A percentile compares a stretch with the other conserved stretches of the same genome.
Conservation (phyloP, 73 alveolate genomes). For the Symbiodinium pilosum region DNA sequence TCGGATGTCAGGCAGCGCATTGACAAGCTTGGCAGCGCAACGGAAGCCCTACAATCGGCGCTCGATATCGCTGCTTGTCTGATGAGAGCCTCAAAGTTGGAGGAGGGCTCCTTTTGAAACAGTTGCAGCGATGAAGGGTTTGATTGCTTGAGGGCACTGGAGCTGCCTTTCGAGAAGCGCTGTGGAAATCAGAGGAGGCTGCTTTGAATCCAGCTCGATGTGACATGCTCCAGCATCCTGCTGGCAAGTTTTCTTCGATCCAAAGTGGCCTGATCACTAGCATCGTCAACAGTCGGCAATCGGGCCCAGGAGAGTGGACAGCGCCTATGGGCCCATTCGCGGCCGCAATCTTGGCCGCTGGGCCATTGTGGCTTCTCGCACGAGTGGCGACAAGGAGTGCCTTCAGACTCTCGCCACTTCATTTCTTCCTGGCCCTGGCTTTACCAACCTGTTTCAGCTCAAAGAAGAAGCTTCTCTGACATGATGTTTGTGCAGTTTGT, state of each 20-base stretch:
- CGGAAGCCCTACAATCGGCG: background rate
- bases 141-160: constrained; percentile 33
- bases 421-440: background rate
- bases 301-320: constrained; percentile 42
- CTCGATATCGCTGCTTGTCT: background rate
- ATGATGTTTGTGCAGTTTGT: too few species aligned
- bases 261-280: background rate
- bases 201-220: constrained; percentile 44
- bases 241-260: background rate
- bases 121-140: too few species aligned
- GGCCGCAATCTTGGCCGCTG: constrained; percentile 39
- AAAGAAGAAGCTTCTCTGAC: too few species aligned
- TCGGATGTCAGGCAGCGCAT: background rate
- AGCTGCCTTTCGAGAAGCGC: constrained; percentile 56
- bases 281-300: too few species aligned
- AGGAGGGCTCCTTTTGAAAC: too few species aligned
- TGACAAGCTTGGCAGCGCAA: background rate
- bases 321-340: constrained; percentile 66
- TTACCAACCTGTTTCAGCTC: background rate
- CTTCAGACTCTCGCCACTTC: background rate
- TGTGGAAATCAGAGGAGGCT: constrained; percentile 72
- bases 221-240: constrained; percentile 63
- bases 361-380: constrained; percentile 47
- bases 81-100: too few species aligned
- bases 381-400: constrained; percentile 4